Percentiles rank a stretch among this genome's conserved stretches.
Conservation (phyloP, 176 grass and related monocot species). For the Neostapfia colusana region DNA sequence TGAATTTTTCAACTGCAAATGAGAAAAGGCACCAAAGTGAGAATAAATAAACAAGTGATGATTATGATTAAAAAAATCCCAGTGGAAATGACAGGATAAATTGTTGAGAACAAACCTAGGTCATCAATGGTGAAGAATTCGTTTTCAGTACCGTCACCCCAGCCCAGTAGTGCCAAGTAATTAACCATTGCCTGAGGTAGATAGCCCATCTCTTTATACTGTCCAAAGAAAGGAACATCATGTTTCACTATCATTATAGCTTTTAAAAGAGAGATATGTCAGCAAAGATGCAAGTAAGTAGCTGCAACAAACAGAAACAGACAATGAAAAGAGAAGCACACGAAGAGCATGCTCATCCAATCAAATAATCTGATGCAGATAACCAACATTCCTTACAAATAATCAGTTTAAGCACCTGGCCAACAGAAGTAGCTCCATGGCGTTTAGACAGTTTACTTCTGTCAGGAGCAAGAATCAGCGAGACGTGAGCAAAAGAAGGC, state of each 20-base stretch:
- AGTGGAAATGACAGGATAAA: background rate
- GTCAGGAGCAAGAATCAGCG: conserved; percentile 96
- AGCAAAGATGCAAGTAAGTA: background rate
- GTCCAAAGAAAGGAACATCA: conserved; percentile 34
- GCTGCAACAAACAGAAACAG: background rate
- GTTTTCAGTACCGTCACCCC: conserved; percentile 98
- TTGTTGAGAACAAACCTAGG: conserved; percentile 54
- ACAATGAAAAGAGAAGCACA: conserved; percentile 15
- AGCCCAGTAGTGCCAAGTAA: conserved; percentile 90
- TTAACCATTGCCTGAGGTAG: conserved; percentile 96
- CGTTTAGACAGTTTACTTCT: conserved; percentile 98
- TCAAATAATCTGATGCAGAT: conserved; percentile 11
- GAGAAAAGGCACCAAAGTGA: conserved; percentile 13
- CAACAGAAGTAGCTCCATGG: conserved; percentile 96
- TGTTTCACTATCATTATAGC: background rate
- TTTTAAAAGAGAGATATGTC: background rate
- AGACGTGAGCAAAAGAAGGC: conserved; percentile 98
- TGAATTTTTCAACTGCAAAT: conserved; percentile 79
- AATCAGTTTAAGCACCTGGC: conserved; percentile 58
- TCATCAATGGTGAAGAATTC: conserved; percentile 90
- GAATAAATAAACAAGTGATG: background rate
- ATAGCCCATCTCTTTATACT: conserved; percentile 99
- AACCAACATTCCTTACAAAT: conserved; percentile 13
- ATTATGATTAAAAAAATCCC: background rate
- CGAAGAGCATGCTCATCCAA: background rate